Conservation (phyloP, 2,329 filamentous ascomycete genomes). For the Alternaria panax region DNA sequence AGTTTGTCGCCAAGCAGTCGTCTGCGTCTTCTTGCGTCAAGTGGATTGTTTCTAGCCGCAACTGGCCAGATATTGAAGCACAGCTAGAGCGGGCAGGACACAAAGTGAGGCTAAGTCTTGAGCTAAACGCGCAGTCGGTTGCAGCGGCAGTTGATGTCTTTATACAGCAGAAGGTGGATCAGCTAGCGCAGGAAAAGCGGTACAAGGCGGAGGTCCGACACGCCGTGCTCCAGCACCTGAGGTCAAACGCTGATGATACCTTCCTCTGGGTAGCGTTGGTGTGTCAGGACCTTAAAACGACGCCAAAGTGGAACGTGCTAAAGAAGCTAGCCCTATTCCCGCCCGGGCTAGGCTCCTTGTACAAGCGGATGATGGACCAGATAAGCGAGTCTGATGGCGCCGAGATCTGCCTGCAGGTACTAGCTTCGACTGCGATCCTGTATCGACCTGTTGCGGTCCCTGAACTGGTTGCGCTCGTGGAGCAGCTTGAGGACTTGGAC, state of each 20-base stretch:
- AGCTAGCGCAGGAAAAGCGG: not conserved
- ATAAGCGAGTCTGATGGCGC: not conserved
- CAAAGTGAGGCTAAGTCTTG: slow-evolving; percentile 37
- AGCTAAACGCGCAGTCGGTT: slow-evolving; percentile 18
- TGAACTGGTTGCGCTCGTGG: not conserved
- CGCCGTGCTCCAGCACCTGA: not conserved
- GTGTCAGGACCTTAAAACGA: no score
- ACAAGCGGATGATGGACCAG: no score
- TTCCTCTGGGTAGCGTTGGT: not conserved
- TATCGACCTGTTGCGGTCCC: slow-evolving; percentile 48
- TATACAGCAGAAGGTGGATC: not conserved
- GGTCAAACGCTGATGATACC: not conserved
- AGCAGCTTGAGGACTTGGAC: not conserved
- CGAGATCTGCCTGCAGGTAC: slow-evolving; percentile 46
- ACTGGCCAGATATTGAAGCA: slow-evolving; percentile 44
- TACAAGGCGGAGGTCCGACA: not conserved
- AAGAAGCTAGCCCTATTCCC: no score
- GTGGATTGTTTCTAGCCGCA: slow-evolving; percentile 28
- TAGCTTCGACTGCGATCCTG: slow-evolving; percentile 40
- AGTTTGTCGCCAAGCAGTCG: not conserved
- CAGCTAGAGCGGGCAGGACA: slow-evolving; percentile 29
- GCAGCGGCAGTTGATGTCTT: not conserved
- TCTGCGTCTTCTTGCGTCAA: slow-evolving; percentile 16
- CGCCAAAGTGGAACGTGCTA: no score
- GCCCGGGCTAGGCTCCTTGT: no score